phyloP scores from a whole-genome alignment of 1,284 basidiomycete genomes.

The Meira miltonrushii region DNA sequence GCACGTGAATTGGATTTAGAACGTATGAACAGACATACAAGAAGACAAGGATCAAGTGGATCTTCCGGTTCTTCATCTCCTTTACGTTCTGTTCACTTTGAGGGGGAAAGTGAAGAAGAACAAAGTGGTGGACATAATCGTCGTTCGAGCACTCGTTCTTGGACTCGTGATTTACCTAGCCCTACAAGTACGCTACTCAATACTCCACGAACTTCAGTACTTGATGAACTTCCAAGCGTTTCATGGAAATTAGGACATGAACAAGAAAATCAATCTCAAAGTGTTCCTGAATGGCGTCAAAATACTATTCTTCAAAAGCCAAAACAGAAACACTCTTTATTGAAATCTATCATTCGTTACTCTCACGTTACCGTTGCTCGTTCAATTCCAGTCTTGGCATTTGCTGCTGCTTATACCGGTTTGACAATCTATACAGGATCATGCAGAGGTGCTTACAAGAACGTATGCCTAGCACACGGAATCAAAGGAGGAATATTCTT shows the following conservation, averaged over 20 bases:
- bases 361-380: conserved; percentile 57
- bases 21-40: not conserved
- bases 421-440: conserved; percentile 74
- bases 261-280: not conserved
- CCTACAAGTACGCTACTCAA: conserved; percentile 31
- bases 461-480: conserved; percentile 82
- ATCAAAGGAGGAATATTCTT: conserved; percentile 65
- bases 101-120: conserved; percentile 11
- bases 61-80: conserved; percentile 4
- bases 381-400: conserved; percentile 65
- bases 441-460: conserved; percentile 61
- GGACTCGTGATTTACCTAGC: conserved; percentile 11
- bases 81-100: conserved; percentile 29
- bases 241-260: not conserved
- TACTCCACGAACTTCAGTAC: conserved; percentile 24
- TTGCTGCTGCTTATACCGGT: conserved; percentile 65
- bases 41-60: not conserved
- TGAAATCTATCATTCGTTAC: conserved; percentile 16
- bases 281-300: not conserved
- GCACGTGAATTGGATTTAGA: not conserved
- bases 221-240: conserved; percentile 14
- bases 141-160: not conserved
- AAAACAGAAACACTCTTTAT: not conserved
- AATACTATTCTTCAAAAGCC: not conserved
- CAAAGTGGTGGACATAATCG: not conserved